Percentiles rank a stretch among this genome's conserved stretches.
These are phyloP conservation scores for Flaveria floridana DNA, from an alignment of 140 eudicot species.

Conservation along the genomic window DNA sequence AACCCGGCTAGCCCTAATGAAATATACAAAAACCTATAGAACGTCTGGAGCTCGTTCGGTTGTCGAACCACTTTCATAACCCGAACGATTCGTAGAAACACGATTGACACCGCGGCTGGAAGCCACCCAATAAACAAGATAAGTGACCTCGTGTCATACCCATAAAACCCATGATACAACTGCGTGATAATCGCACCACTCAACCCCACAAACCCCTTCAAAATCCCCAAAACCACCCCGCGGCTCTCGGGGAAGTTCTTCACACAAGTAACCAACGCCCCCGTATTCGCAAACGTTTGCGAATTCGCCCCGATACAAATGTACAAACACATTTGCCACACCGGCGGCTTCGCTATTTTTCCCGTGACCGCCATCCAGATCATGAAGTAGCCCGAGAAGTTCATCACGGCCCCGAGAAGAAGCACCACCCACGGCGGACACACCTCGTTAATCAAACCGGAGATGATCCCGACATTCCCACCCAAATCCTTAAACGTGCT, in stretches of 20 bases:
- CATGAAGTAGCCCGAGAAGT: constrained; percentile 68
- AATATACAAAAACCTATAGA: constrained; percentile 53
- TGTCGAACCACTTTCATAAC: constrained; percentile 45
- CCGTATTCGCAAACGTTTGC: constrained; percentile 71
- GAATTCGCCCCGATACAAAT: constrained; percentile 75
- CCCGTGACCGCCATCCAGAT: constrained; percentile 65
- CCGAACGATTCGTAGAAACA: constrained; percentile 55
- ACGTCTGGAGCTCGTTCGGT: constrained; percentile 44
- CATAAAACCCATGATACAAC: constrained; percentile 56
- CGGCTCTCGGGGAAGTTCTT: constrained; percentile 71
- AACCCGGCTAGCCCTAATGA: constrained; percentile 66
- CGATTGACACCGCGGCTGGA: constrained; percentile 50
- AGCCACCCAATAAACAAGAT: constrained; percentile 73
- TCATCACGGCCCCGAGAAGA: constrained; percentile 60
- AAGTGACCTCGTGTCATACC: constrained; percentile 46
- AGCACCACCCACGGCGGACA: constrained; percentile 76
- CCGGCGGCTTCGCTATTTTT: constrained; percentile 38
- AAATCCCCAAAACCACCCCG: constrained; percentile 67
- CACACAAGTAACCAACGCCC: constrained; percentile 71
- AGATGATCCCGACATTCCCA: constrained; percentile 49
- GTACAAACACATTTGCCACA: constrained; percentile 79
- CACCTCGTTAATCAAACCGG: constrained; percentile 64
- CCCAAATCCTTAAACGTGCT: constrained; percentile 67
- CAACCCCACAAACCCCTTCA: constrained; percentile 77
- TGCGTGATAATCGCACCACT: constrained; percentile 82